Base-by-base conservation (phyloP, 2,329 filamentous ascomycete genomes). In the Cordyceps tenuipes region DNA sequence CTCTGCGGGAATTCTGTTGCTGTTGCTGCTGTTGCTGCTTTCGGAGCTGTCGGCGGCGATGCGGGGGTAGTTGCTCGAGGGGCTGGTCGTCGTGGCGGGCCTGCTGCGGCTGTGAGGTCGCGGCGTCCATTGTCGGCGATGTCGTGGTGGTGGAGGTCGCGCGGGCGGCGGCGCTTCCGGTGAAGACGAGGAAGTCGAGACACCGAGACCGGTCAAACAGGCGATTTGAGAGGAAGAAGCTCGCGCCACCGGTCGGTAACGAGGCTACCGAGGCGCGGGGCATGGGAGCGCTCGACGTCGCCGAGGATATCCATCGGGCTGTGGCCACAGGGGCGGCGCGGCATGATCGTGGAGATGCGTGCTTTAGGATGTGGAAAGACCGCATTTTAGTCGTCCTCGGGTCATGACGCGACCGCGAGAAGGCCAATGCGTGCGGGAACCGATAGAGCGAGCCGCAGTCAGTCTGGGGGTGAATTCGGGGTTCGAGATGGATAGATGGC, bases 211-310 rank as follows among this genome's bases (percentile, higher is more conserved):
- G 66, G n/a, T 73, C 71, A 61, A 74, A 70, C 1, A 71, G 49
- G 9, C 70, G 67, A 46, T 75, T 75, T 3, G 72, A 73, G 3
- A 74, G 60, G 15, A 75, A 74, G 62, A 74, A 75, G 19, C 65
- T 57, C 5, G 66, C 62, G 2, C 58, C 46, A 10, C 61, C 64
- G 39, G 63, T 62, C 21, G 65, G 63, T 15, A 64, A 46, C 6
- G 66, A 19, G 43, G 65, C 63, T 9, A 53, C 31, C 7, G 59
- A 57, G 47, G 51, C 47, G 21, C 59, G 59, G 7, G 47, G 39
- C 36, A 39, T 57, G 7, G 31, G 36, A 43, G 62, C 47, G 61
- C 65, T 64, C 56, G 65, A 58, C 21, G 64, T 57, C n/a, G 66
- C 63, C 17, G 70, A 68, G 39, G 70, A 70, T 57, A 73, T 68